Conservation (phyloP, 73 alveolate species). For the Symbiodinium natans region DNA sequence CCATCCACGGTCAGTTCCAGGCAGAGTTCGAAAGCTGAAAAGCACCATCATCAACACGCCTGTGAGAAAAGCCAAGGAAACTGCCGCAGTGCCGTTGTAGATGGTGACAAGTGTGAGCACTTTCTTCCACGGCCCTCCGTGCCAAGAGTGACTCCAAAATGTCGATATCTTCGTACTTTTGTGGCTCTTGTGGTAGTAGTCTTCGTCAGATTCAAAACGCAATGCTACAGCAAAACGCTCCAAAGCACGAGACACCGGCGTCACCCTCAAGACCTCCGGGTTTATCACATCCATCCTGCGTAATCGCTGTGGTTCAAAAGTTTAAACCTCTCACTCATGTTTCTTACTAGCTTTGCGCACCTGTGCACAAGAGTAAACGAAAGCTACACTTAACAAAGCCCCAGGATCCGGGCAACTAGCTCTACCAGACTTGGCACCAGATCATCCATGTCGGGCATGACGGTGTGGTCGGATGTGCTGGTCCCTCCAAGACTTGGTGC, state of each 20-base stretch:
- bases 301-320: too few species aligned
- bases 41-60: not conserved
- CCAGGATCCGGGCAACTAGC: not conserved
- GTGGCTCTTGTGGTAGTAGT: slow-evolving; percentile 6
- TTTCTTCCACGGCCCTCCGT: slow-evolving; percentile 3
- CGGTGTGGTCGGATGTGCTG: not conserved
- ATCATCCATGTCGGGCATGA: not conserved
- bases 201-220: not conserved
- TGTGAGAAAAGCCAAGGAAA: not conserved
- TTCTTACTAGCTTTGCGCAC: too few species aligned
- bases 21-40: not conserved
- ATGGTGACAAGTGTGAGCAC: not conserved
- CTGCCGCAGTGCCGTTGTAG: slow-evolving; percentile 22
- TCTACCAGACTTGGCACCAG: not conserved
- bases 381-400: too few species aligned
- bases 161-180: not conserved
- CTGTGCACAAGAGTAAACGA: too few species aligned
- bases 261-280: slow-evolving; percentile 15
- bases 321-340: too few species aligned
- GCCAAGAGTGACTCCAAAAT: slow-evolving; percentile 8
- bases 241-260: not conserved
- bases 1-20: not conserved
- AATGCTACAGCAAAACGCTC: not conserved
- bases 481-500: not conserved
- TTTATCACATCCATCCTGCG: slow-evolving; percentile 35